These are phyloP conservation scores for Dunaliella primolecta DNA, from an alignment of 139 green algal genomes.

Conservation along the genomic window DNA sequence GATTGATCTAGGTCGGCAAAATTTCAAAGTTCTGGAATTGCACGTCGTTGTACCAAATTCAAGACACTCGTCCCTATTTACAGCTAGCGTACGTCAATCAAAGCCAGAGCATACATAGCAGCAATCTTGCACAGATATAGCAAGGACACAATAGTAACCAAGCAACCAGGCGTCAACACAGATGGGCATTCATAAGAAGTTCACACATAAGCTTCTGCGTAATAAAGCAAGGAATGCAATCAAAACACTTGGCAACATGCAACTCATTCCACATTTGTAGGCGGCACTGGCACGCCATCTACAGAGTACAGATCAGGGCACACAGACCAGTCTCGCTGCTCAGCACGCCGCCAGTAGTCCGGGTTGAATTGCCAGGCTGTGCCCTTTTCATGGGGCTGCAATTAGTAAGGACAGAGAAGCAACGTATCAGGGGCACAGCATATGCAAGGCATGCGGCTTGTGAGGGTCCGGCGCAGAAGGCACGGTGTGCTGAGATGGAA, in stretches of 20 bases:
- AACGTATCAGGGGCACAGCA: no score
- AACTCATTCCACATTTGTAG: background rate
- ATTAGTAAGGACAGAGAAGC: background rate
- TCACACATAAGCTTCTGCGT: no score
- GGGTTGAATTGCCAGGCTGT: constrained; percentile 51
- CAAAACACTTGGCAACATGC: background rate
- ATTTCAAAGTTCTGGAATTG: no score
- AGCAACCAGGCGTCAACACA: no score
- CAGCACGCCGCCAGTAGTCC: constrained; percentile 66
- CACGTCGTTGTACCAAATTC: no score
- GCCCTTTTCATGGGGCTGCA: constrained; percentile 20
- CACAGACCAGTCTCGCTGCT: constrained; percentile 41
- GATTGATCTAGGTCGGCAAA: no score
- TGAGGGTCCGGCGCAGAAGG: no score
- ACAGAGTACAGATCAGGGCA: constrained; percentile 69
- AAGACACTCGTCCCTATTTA: no score
- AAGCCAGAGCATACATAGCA: background rate
- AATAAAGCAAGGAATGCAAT: background rate
- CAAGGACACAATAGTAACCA: background rate
- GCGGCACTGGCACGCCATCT: background rate
- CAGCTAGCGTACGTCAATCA: background rate
- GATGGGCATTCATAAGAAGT: no score
- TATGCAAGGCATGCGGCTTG: no score
- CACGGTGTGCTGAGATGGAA: no score
- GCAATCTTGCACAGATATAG: background rate